Evolutionary conservation across 2,329 filamentous ascomycete genomes (phyloP).

Genomic region (Diaporthe vaccinii): DNA sequence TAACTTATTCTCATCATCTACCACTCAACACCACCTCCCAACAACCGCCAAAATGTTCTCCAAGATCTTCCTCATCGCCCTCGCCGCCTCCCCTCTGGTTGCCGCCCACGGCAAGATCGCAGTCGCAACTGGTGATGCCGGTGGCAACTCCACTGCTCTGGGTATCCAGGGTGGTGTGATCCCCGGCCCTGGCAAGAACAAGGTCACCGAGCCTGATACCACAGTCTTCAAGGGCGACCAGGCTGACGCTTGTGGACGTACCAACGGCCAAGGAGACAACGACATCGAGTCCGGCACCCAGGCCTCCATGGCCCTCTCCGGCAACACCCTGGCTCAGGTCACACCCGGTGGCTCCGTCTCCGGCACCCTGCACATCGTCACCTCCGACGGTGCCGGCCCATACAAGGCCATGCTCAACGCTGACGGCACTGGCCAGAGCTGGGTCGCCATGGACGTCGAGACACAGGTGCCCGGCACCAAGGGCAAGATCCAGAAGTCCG

Average conservation of each 20-base stretch:
- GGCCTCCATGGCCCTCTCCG: slow-evolving; percentile 52
- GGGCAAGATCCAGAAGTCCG: slow-evolving; percentile 51
- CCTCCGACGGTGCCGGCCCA: slow-evolving; percentile 57
- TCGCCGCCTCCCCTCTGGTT: slow-evolving; percentile 48
- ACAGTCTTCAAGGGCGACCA: slow-evolving; percentile 58
- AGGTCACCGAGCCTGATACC: slow-evolving; percentile 58
- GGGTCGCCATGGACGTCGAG: slow-evolving; percentile 48
- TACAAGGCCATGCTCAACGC: slow-evolving; percentile 55
- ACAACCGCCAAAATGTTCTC: slow-evolving; percentile 34
- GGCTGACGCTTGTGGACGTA: slow-evolving; percentile 55
- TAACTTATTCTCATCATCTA: not conserved
- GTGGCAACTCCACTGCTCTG: slow-evolving; percentile 56
- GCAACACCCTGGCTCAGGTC: slow-evolving; percentile 56
- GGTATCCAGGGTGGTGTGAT: slow-evolving; percentile 54
- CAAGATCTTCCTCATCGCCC: slow-evolving; percentile 41
- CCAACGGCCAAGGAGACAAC: slow-evolving; percentile 54
- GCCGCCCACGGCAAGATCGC: slow-evolving; percentile 49
- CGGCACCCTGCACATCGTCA: slow-evolving; percentile 56
- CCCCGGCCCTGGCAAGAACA: slow-evolving; percentile 44
- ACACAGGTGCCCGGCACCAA: slow-evolving; percentile 54
- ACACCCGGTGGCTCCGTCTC: slow-evolving; percentile 51
- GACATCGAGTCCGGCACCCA: slow-evolving; percentile 48
- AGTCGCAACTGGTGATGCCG: slow-evolving; percentile 48
- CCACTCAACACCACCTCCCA: not conserved
- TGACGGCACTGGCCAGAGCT: slow-evolving; percentile 53